A percentile compares a stretch with the other conserved stretches of the same genome.
Conservation (phyloP, 768 basidiomycete species). For the Boletus insuetus region DNA sequence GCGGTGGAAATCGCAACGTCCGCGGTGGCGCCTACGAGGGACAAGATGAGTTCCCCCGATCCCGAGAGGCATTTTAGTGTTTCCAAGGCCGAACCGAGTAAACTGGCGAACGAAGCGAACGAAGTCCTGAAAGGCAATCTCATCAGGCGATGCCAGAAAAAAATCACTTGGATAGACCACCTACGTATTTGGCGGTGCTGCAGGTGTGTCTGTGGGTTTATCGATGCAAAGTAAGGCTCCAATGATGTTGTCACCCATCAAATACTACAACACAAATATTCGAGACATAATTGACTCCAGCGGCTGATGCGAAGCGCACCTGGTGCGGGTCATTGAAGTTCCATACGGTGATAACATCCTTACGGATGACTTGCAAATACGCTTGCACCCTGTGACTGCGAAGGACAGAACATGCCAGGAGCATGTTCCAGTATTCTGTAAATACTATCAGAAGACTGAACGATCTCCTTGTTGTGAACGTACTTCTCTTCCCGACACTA, state of each 20-base stretch:
- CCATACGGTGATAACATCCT: conserved; percentile 9
- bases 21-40: background rate
- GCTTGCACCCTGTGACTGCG: background rate
- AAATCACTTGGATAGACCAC: background rate
- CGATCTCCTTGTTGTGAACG: background rate
- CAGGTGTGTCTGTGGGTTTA: background rate
- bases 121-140: background rate
- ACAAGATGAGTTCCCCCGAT: background rate
- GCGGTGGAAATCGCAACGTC: background rate
- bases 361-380: conserved; percentile 11
- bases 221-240: background rate
- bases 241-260: conserved; percentile 5
- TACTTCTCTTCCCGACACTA: conserved; percentile 15
- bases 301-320: background rate
- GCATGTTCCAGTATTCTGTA: conserved; percentile 11
- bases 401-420: conserved; percentile 4
- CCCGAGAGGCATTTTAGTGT: background rate
- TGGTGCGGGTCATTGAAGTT: conserved; percentile 11
- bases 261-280: background rate
- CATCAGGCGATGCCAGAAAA: background rate
- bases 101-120: background rate
- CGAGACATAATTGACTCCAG: background rate
- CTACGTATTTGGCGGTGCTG: background rate
- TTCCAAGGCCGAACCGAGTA: background rate
- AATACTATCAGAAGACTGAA: background rate